These are phyloP conservation scores for Xylariaceae sp. DNA, from an alignment of 2,329 filamentous ascomycete species.

Conservation along the genomic window DNA sequence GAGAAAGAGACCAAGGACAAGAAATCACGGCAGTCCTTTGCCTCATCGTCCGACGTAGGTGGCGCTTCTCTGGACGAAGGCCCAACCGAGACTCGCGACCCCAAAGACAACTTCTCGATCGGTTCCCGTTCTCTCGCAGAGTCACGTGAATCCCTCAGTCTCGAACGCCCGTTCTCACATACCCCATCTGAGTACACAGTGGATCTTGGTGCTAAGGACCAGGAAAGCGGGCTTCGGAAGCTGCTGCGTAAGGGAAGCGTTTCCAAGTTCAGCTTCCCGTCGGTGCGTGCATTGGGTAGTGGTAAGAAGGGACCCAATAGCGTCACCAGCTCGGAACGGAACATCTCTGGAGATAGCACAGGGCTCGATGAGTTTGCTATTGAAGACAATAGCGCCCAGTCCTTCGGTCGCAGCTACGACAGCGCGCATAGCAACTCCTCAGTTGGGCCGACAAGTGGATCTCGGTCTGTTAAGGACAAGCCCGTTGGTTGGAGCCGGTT, in stretches of 20 bases:
- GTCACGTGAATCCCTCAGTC: conserved; percentile 52
- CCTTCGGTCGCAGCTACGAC: conserved; percentile 48
- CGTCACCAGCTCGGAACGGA: conserved; percentile 53
- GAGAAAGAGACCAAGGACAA: conserved; percentile 38
- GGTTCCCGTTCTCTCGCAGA: conserved; percentile 57
- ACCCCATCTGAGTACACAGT: conserved; percentile 49
- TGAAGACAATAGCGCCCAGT: conserved; percentile 36
- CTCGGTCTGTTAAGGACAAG: conserved; percentile 37
- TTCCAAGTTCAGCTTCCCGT: conserved; percentile 59
- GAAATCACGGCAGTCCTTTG: conserved; percentile 36
- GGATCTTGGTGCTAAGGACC: conserved; percentile 41
- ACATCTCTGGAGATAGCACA: conserved; percentile 49
- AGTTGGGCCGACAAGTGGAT: conserved; percentile 47
- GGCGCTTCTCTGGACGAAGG: conserved; percentile 42
- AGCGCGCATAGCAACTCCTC: conserved; percentile 53
- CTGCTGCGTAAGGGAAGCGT: conserved; percentile 62
- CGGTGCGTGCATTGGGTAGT: conserved; percentile 41
- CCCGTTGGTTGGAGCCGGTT: conserved; percentile 49
- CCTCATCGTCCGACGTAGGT: conserved; percentile 37
- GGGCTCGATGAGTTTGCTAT: conserved; percentile 50
- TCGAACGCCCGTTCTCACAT: conserved; percentile 53
- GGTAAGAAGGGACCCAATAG: conserved; percentile 55
- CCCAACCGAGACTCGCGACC: conserved; percentile 48
- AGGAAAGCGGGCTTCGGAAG: conserved; percentile 55
- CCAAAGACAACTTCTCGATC: conserved; percentile 52